These are phyloP conservation scores for Hibiscus tridactylites DNA, from an alignment of 345 rosid species.

Conservation along the genomic window DNA sequence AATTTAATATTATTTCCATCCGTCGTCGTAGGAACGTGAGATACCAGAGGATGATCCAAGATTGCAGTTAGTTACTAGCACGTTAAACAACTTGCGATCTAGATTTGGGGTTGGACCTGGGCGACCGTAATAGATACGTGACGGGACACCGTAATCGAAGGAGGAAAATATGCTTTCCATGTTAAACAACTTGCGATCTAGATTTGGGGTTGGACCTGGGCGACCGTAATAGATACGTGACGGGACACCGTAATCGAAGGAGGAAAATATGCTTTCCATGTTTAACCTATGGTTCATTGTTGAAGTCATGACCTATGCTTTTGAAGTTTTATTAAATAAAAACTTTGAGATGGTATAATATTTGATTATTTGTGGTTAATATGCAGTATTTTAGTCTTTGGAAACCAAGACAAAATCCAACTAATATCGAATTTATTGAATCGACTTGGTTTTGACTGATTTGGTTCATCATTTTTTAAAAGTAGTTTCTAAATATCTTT, in stretches of 20 bases:
- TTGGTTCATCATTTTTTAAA: too few species aligned
- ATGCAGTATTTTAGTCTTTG: too few species aligned
- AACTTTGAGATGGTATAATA: background rate
- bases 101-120: conserved; percentile 26
- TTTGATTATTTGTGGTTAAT: too few species aligned
- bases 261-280: background rate
- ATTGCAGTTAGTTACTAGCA: conserved; percentile 39
- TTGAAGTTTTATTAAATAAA: background rate
- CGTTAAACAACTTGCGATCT: conserved; percentile 30
- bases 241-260: background rate
- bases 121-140: background rate
- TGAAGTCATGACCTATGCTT: background rate
- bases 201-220: conserved; percentile 23
- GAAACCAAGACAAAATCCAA: too few species aligned
- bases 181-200: conserved; percentile 25
- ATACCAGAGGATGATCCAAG: conserved; percentile 83
- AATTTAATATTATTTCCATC: background rate
- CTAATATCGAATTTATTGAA: too few species aligned
- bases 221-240: background rate
- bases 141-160: background rate
- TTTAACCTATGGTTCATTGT: background rate
- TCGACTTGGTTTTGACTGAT: too few species aligned
- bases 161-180: background rate
- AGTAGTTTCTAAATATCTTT: too few species aligned
- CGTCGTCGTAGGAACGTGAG: conserved; percentile 50